Conservation (phyloP, 768 basidiomycete genomes). For the Gyrodon lividus region DNA sequence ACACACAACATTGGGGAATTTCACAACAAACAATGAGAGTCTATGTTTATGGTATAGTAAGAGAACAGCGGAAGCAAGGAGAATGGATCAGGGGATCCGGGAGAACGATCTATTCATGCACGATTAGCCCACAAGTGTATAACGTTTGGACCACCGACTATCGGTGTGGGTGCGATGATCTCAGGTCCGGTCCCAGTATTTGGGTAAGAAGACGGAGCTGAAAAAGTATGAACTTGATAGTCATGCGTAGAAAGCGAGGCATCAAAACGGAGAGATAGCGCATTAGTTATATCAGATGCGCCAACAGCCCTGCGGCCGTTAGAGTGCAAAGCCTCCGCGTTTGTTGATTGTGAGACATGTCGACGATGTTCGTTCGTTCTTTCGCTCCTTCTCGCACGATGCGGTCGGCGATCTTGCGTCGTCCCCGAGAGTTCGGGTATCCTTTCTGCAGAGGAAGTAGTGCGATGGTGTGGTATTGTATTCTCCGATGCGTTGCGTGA, state of each 20-base stretch:
- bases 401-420: slow-evolving; percentile 17
- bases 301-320: slow-evolving; percentile 16
- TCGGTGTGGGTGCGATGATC: slow-evolving; percentile 34
- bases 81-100: neutral
- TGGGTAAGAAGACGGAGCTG: slow-evolving; percentile 18
- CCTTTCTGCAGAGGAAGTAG: slow-evolving; percentile 18
- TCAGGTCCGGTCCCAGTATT: slow-evolving; percentile 21
- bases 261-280: slow-evolving; percentile 37
- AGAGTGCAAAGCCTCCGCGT: slow-evolving; percentile 20
- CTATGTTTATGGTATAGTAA: slow-evolving; percentile 10
- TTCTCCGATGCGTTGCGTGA: slow-evolving; percentile 10
- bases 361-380: slow-evolving; percentile 17
- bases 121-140: slow-evolving; percentile 35
- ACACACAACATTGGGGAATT: slow-evolving; percentile 14
- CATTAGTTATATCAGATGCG: slow-evolving; percentile 28
- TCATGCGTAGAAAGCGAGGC: slow-evolving; percentile 32
- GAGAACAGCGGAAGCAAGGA: neutral
- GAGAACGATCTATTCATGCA: slow-evolving; percentile 19
- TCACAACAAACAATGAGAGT: slow-evolving; percentile 15
- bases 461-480: slow-evolving; percentile 16
- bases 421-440: slow-evolving; percentile 10
- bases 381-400: slow-evolving; percentile 26
- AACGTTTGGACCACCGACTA: slow-evolving; percentile 35
- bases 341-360: slow-evolving; percentile 19
- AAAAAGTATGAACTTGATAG: slow-evolving; percentile 14